These are phyloP conservation scores for Hymenoscyphus albidus DNA, from an alignment of 2,329 filamentous ascomycete species.

Conservation along the genomic window DNA sequence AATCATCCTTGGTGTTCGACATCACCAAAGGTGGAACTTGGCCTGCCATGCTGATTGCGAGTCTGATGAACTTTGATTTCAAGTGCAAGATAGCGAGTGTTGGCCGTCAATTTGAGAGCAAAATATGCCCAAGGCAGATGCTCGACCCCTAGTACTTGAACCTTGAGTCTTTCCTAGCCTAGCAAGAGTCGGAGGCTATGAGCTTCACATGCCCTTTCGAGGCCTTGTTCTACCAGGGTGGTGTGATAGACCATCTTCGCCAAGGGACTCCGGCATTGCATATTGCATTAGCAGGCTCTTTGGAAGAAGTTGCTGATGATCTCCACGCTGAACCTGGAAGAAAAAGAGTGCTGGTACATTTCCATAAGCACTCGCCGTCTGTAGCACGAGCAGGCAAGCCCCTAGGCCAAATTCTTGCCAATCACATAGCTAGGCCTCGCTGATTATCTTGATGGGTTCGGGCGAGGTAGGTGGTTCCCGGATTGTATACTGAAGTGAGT, in stretches of 20 bases:
- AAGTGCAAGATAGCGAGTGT: background rate
- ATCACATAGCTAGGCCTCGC: background rate
- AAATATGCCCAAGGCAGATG: conserved; percentile 9
- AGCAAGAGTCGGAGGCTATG: background rate
- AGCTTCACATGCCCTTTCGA: conserved; percentile 8
- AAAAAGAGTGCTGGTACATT: too few species aligned
- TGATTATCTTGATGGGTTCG: background rate
- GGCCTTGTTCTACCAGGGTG: background rate
- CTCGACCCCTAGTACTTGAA: background rate
- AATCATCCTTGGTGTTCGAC: conserved; percentile 34
- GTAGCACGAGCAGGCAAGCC: background rate
- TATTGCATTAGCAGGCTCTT: conserved; percentile 10
- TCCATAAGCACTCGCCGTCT: conserved; percentile 3
- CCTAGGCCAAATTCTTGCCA: conserved; percentile 2
- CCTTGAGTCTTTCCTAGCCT: background rate
- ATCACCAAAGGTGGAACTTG: conserved; percentile 27
- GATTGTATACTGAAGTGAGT: background rate
- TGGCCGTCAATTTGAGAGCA: conserved; percentile 8
- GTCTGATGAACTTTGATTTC: conserved; percentile 1
- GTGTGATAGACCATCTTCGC: conserved; percentile 6
- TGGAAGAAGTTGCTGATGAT: background rate
- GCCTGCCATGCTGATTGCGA: conserved; percentile 19
- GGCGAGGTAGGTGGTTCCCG: background rate
- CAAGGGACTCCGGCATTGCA: conserved; percentile 5
- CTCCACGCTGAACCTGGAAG: conserved; percentile 4